Evolutionary conservation across 2,329 filamentous ascomycete species (phyloP).

Genomic region (Diaporthe sp.): DNA sequence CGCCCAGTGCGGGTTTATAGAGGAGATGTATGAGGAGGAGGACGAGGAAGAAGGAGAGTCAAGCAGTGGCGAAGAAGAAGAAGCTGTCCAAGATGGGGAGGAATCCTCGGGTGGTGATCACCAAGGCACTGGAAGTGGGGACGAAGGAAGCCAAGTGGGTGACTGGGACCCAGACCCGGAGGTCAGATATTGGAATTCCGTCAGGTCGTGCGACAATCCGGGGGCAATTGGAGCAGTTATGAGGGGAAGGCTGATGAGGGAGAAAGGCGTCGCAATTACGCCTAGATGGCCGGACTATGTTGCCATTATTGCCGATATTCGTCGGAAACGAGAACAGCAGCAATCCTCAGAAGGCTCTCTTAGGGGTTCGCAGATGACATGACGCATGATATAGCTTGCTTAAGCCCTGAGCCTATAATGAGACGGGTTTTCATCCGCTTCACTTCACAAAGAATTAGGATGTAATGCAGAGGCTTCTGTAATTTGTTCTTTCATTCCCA

Average conservation of each 20-base stretch:
- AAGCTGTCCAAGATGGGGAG: background rate
- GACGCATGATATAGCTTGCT: too few relatives aligned
- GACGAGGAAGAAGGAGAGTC: background rate
- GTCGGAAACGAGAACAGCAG: background rate
- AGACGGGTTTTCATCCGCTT: too few relatives aligned
- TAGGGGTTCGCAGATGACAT: too few relatives aligned
- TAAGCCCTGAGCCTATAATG: too few relatives aligned
- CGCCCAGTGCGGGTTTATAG: background rate
- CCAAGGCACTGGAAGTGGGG: background rate
- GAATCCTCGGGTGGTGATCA: background rate
- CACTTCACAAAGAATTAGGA: background rate
- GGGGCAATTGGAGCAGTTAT: background rate
- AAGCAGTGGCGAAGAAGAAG: background rate
- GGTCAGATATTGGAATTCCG: background rate
- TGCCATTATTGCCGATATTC: background rate
- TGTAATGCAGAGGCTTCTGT: background rate
- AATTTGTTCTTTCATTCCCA: conserved; percentile 12
- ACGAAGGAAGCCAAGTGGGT: background rate
- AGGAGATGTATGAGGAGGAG: background rate
- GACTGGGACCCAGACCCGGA: background rate
- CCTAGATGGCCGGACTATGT: background rate
- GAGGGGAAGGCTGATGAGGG: background rate
- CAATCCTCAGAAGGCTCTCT: too few relatives aligned
- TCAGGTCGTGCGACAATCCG: background rate
- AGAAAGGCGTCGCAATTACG: background rate